A percentile compares a stretch with the other conserved stretches of the same genome.
These are phyloP conservation scores for Massarina eburnea DNA, from an alignment of 2,329 filamentous ascomycete genomes.

Conservation along the genomic window DNA sequence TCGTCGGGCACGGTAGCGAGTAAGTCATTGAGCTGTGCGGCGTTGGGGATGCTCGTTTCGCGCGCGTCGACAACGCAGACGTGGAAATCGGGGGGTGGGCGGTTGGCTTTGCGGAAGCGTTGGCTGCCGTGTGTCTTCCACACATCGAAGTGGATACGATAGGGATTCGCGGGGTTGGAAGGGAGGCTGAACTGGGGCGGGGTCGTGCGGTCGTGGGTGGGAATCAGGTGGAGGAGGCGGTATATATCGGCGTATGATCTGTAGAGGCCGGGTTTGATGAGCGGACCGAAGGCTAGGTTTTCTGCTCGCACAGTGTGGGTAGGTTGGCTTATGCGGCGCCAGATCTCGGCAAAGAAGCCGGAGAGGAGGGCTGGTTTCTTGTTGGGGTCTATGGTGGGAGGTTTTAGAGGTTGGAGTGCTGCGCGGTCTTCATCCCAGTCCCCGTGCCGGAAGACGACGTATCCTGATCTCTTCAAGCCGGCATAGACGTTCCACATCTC, in stretches of 20 bases:
- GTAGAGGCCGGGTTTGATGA: slow-evolving; percentile 57
- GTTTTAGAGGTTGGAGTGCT: slow-evolving; percentile 11
- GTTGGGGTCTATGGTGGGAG: slow-evolving; percentile 7
- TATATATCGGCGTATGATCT: slow-evolving; percentile 68
- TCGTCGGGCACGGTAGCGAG: slow-evolving; percentile 73
- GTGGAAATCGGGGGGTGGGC: slow-evolving; percentile 78
- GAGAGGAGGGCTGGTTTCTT: slow-evolving; percentile 26
- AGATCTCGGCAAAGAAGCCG: slow-evolving; percentile 40
- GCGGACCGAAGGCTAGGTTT: slow-evolving; percentile 47
- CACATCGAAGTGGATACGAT: slow-evolving; percentile 75
- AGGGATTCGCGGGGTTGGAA: slow-evolving; percentile 54
- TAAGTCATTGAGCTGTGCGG: slow-evolving; percentile 70
- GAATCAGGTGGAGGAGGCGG: slow-evolving; percentile 71
- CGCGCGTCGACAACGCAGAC: slow-evolving; percentile 80
- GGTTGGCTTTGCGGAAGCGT: slow-evolving; percentile 75
- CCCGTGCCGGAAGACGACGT: slow-evolving; percentile 74
- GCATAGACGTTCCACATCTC: slow-evolving; percentile 89
- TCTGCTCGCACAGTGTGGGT: slow-evolving; percentile 17
- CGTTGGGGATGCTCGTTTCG: slow-evolving; percentile 69
- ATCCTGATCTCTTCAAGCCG: slow-evolving; percentile 79
- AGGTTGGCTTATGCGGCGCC: slow-evolving; percentile 31
- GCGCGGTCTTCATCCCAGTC: slow-evolving; percentile 42
- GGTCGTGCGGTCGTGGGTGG: slow-evolving; percentile 64
- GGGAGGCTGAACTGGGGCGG: slow-evolving; percentile 38
- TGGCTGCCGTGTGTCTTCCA: slow-evolving; percentile 66